Base-by-base conservation (phyloP, 768 basidiomycete genomes). In the Baorangia bicolor region DNA sequence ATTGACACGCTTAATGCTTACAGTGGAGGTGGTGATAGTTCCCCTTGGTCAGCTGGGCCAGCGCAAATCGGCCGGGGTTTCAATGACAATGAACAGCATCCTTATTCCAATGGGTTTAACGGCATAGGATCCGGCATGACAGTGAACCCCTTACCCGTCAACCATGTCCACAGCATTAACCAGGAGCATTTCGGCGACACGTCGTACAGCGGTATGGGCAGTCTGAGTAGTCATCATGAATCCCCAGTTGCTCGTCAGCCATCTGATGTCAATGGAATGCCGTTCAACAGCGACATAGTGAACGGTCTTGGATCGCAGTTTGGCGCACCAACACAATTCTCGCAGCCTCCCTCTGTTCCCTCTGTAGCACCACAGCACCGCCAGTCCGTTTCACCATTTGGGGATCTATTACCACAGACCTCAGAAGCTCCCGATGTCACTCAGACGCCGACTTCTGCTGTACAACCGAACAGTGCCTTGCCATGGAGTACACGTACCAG, bases 1-100 rank as follows among this genome's bases (percentile, higher is more conserved):
- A 58, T 75, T 37, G 80, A 82, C 51, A 74, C 72, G 16, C 74
- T 75, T 58, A 74, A 73, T 25, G 54, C 60, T 33, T 78, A 77
- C 54, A 68, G 58, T 49, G 66, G 69, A 43, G 68, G 64, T 49
- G 69, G 71, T 14, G 55, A 66, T 31, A 27, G 5, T 61, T 68
- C 65, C 5, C 69, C 68, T 27, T 78, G 77, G 78, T 73, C 67
- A 53, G 55, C 68, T 42, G 65, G 71, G 14, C 56, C 68, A 41
- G 61, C 62, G 23, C 64, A 61, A 40, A 49, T 57, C 27, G 53
- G 34, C 16, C 71, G 66, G 21, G 53, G 55, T 41, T 63, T 67
- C 23, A 58, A 49, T 31, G 59, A 60, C 42, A 49, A 46, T 47
- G 68, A 73, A 35, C 64, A 54, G 2, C 59, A 55, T 44, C 57